These are phyloP conservation scores for Arachis hypogaea DNA, from an alignment of 306 rosid species.

Conservation along the genomic window DNA sequence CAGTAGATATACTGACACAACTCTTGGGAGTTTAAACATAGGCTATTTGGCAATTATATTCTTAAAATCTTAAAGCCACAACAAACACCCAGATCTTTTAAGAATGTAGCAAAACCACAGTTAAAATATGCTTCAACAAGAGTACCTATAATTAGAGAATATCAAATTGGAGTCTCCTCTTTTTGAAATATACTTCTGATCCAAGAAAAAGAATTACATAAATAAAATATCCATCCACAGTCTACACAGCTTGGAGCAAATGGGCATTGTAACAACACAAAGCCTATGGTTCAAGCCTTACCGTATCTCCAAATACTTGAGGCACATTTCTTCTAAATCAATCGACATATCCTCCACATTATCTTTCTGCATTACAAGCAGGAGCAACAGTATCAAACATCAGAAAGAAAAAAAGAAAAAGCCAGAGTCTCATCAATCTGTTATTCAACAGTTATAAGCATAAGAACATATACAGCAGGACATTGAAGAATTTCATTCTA, in stretches of 20 bases:
- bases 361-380: slow-evolving; percentile 50
- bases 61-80: not conserved
- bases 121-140: slow-evolving; percentile 11
- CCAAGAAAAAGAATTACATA: slow-evolving; percentile 30
- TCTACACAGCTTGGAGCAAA: not conserved
- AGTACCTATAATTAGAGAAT: slow-evolving; percentile 27
- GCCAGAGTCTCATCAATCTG: not conserved
- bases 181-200: slow-evolving; percentile 31
- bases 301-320: slow-evolving; percentile 60
- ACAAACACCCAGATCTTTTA: not conserved
- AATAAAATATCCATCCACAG: slow-evolving; percentile 6
- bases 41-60: not conserved
- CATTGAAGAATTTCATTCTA: not conserved
- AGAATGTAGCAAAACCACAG: not conserved
- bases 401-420: not conserved
- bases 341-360: slow-evolving; percentile 33
- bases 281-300: slow-evolving; percentile 33
- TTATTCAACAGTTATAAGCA: not conserved
- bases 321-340: slow-evolving; percentile 58
- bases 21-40: not conserved
- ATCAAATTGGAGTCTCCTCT: slow-evolving; percentile 14
- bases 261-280: slow-evolving; percentile 3
- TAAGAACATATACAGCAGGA: not conserved
- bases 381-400: slow-evolving; percentile 19
- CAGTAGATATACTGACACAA: not conserved